Conservation (phyloP, 2,329 filamentous ascomycete genomes). For the Aureobasidium subglaciale region DNA sequence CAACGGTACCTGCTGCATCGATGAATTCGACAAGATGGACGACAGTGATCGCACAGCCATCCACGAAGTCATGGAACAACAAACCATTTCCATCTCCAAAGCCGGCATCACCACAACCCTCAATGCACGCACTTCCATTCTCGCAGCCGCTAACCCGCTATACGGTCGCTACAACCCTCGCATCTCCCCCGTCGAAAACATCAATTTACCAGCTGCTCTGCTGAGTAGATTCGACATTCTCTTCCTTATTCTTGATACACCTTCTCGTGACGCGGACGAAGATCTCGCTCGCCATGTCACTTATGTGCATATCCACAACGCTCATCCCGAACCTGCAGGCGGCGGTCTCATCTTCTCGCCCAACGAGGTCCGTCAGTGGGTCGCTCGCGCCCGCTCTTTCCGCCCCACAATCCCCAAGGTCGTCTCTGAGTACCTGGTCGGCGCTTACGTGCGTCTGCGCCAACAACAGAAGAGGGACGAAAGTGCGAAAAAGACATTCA, state of each 20-base stretch:
- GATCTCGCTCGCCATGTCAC: slow-evolving; percentile 93
- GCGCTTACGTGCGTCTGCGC: slow-evolving; percentile 90
- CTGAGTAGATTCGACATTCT: slow-evolving; percentile 95
- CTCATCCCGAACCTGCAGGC: slow-evolving; percentile 67
- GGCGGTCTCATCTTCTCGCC: slow-evolving; percentile 76
- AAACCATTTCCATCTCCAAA: slow-evolving; percentile 71
- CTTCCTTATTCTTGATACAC: slow-evolving; percentile 93
- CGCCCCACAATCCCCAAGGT: slow-evolving; percentile 76
- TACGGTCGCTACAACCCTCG: slow-evolving; percentile 98
- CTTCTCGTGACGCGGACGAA: slow-evolving; percentile 80
- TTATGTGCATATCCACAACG: slow-evolving; percentile 94
- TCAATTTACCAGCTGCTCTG: slow-evolving; percentile 94
- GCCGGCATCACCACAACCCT: slow-evolving; percentile 78
- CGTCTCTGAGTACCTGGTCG: slow-evolving; percentile 93
- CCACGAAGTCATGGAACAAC: slow-evolving; percentile 77
- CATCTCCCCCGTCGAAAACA: slow-evolving; percentile 96
- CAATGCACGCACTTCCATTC: slow-evolving; percentile 89
- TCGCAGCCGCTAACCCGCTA: slow-evolving; percentile 92
- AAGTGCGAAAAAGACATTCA: slow-evolving; percentile 83
- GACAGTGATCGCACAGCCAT: slow-evolving; percentile 66
- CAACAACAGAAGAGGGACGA: slow-evolving; percentile 89
- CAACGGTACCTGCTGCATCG: slow-evolving; percentile 70
- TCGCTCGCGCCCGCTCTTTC: slow-evolving; percentile 85
- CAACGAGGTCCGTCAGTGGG: slow-evolving; percentile 90
- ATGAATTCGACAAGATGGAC: slow-evolving; percentile 76